Base-by-base conservation (phyloP, 164 flowering plant species). In the Houttuynia cordata region DNA sequence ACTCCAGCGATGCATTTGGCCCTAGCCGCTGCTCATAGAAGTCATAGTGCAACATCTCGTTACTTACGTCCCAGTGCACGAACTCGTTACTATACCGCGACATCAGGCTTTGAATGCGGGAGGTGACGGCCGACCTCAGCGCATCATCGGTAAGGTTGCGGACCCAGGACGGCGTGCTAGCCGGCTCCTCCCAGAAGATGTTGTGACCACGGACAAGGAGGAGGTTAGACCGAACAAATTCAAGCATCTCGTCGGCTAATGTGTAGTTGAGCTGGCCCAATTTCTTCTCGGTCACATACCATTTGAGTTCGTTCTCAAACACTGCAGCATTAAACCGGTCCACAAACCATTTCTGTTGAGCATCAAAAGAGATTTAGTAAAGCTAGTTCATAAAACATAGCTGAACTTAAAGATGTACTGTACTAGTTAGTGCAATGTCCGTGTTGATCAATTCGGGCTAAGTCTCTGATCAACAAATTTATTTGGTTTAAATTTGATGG, bases 11-110 rank as follows among this genome's bases (percentile, higher is more conserved):
- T 10, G 91, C 94, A 51, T 86, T 76, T 0, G 71, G 72, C 0
- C 97, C 97, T 0, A 93, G 87, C 21, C 80, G 53, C 25, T 77
- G 57, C 76, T 90, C 97, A 24, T 90, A 90, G 72, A 90, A 93
- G 60, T 85, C 79, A 17, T 77, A 93, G 62, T 93, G 97, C 49
- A 93, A 86, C 85, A 83, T 80, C 66, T 93, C 99, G 41, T 93
- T 90, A 78, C 84, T 88, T 15, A 93, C 96, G 60, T 93, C 99
- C 99, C 99, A 93, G 61, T 93, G 96, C 8, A 90, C 64, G 75
- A 93, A 93, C 15, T 90, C 83, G 1, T 74, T 83, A 57, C 61
- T 83, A 72, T 90, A 93, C 61, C 66, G 75, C 65, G 57, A 70
- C 95, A 93, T 76, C 19, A 90, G 78, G 68, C 96, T 85, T 54